Evolutionary conservation across 208 protist genomes (phyloP).

Genomic region (Wallacemonas collosoma): DNA sequence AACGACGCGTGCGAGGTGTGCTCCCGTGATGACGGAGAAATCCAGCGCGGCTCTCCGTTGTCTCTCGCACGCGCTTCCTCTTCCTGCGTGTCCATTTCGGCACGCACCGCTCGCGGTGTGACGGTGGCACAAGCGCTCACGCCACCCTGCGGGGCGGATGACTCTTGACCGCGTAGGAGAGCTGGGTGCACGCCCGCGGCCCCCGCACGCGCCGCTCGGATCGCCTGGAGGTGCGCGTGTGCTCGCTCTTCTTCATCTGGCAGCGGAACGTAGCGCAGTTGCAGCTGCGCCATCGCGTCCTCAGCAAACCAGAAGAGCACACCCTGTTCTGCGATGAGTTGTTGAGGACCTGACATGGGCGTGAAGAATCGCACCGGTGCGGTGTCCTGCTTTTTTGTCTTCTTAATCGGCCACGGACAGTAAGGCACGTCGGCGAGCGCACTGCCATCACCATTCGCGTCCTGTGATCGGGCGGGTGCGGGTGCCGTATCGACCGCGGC

Average conservation of each 20-base stretch:
- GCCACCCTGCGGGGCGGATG: not conserved
- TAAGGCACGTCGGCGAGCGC: not conserved
- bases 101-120: too few species aligned
- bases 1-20: too few species aligned
- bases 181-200: not conserved
- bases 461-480: too few species aligned
- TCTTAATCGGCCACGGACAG: conserved; percentile 7
- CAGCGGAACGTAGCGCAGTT: not conserved
- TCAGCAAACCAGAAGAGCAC: not conserved
- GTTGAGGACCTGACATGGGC: not conserved
- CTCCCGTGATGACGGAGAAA: not conserved
- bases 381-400: not conserved
- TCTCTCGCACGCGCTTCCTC: too few species aligned
- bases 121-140: too few species aligned
- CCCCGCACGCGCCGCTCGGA: not conserved
- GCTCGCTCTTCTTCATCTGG: not conserved
- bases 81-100: too few species aligned
- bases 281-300: conserved; percentile 10
- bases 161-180: not conserved
- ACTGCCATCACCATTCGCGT: too few species aligned
- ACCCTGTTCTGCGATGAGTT: not conserved
- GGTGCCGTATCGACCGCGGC: not conserved
- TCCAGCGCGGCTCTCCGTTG: not conserved
- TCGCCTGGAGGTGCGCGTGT: not conserved
- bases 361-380: not conserved